Conservation (phyloP, 1,139 yeast genomes). For the Candida freyschussii region DNA sequence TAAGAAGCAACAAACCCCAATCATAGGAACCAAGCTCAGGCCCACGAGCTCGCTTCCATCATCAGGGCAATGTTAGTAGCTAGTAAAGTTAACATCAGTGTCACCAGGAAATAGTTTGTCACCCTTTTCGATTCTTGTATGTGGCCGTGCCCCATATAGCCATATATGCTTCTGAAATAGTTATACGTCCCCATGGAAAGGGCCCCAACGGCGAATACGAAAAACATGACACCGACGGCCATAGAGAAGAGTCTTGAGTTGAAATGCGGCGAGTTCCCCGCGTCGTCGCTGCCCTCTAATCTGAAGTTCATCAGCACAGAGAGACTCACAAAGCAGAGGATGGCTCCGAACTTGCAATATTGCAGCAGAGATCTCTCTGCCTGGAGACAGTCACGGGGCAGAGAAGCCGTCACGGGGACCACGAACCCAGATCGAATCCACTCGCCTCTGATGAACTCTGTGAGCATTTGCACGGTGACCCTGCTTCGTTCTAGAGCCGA, state of each 20-base stretch:
- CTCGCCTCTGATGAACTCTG: background rate
- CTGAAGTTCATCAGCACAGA: slow-evolving; percentile 49
- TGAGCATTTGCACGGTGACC: background rate
- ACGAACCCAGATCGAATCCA: slow-evolving; percentile 19
- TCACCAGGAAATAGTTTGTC: slow-evolving; percentile 37
- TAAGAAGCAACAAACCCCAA: no score
- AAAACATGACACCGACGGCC: slow-evolving; percentile 37
- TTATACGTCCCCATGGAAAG: slow-evolving; percentile 40
- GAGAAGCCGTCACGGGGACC: slow-evolving; percentile 43
- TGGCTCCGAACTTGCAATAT: slow-evolving; percentile 46
- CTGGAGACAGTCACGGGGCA: slow-evolving; percentile 60
- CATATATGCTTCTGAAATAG: slow-evolving; percentile 34
- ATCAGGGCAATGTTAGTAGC: slow-evolving; percentile 40
- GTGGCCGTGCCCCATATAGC: slow-evolving; percentile 11
- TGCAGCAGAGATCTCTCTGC: slow-evolving; percentile 55
- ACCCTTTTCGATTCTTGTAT: slow-evolving; percentile 7
- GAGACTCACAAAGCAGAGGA: slow-evolving; percentile 47
- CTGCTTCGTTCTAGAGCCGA: no score
- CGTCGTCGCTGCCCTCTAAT: slow-evolving; percentile 32
- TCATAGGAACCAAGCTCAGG: no score
- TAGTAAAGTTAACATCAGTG: slow-evolving; percentile 39
- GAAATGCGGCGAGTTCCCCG: slow-evolving; percentile 14
- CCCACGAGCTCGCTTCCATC: slow-evolving; percentile 30
- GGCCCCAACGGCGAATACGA: slow-evolving; percentile 38
- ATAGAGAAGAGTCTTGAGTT: slow-evolving; percentile 27